Evolutionary conservation across 129 eudicot genomes (phyloP).

Genomic region (Solidago caesia): DNA sequence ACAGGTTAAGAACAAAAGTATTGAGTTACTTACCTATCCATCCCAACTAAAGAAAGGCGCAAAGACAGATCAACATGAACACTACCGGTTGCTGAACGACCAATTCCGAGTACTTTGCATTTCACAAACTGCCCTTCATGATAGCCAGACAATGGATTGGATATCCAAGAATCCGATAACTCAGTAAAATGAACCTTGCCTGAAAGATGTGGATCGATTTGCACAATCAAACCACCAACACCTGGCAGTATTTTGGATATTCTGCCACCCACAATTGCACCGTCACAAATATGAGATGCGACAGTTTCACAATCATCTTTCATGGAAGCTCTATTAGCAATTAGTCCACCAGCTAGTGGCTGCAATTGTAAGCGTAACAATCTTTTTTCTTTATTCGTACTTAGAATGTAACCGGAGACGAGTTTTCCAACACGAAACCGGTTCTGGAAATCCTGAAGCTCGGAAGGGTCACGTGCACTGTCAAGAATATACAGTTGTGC

Average conservation of each 20-base stretch:
- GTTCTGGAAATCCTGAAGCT: slow-evolving; percentile 64
- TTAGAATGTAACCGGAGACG: slow-evolving; percentile 56
- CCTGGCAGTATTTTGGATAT: slow-evolving; percentile 81
- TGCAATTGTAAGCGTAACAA: slow-evolving; percentile 54
- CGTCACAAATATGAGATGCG: slow-evolving; percentile 50
- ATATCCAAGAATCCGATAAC: slow-evolving; percentile 53
- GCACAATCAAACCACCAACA: slow-evolving; percentile 86
- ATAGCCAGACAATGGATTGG: slow-evolving; percentile 72
- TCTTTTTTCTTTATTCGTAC: slow-evolving; percentile 55
- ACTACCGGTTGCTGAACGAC: slow-evolving; percentile 54
- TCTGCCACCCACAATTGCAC: slow-evolving; percentile 70
- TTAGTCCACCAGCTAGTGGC: slow-evolving; percentile 36
- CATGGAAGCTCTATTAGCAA: slow-evolving; percentile 24
- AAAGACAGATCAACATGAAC: slow-evolving; percentile 78
- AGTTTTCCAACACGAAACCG: slow-evolving; percentile 61
- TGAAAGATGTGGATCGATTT: slow-evolving; percentile 64
- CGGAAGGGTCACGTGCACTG: slow-evolving; percentile 63
- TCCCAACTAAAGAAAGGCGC: slow-evolving; percentile 40
- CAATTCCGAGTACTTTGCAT: slow-evolving; percentile 65
- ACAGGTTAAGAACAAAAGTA: background rate
- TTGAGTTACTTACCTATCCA: slow-evolving; percentile 36
- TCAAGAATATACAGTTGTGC: slow-evolving; percentile 80
- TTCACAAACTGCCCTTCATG: slow-evolving; percentile 86
- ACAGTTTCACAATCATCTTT: slow-evolving; percentile 32
- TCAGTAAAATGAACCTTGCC: slow-evolving; percentile 94